phyloP scores from a whole-genome alignment of 139 green algal genomes.

The Auxenochlorella pyrenoidosa region DNA sequence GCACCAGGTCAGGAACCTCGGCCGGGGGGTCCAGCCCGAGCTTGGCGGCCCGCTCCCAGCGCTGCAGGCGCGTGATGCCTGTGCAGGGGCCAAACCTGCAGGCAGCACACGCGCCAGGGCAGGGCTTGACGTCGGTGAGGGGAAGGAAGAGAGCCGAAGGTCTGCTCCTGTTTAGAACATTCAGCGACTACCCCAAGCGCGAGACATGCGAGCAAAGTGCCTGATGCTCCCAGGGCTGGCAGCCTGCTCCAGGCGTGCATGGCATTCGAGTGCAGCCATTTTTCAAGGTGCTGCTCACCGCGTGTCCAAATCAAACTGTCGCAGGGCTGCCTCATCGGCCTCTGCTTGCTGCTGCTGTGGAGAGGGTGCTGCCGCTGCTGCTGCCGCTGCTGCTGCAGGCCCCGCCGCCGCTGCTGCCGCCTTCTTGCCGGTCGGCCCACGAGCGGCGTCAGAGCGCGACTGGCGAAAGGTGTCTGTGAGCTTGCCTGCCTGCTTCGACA shows the following conservation, averaged over 20 bases:
- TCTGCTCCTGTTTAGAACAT: too few species aligned
- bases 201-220: too few species aligned
- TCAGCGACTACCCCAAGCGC: too few species aligned
- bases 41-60: slow-evolving; percentile 42
- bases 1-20: slow-evolving; percentile 27
- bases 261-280: too few species aligned
- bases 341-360: slow-evolving; percentile 2
- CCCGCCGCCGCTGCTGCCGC: background rate
- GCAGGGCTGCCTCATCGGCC: slow-evolving; percentile 9
- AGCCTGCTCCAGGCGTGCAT: too few species aligned
- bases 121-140: too few species aligned
- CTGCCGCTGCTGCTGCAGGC: background rate
- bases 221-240: too few species aligned
- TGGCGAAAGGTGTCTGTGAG: background rate
- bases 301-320: slow-evolving; percentile 30
- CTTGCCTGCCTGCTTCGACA: slow-evolving; percentile 8
- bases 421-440: background rate
- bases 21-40: slow-evolving; percentile 42
- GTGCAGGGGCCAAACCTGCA: slow-evolving; percentile 45
- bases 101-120: background rate
- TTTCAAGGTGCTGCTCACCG: slow-evolving; percentile 13
- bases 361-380: background rate
- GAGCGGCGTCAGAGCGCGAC: background rate
- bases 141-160: too few species aligned
- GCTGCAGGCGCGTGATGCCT: slow-evolving; percentile 38